Base-by-base conservation (phyloP, 2,329 filamentous ascomycete genomes). In the Hypoxylon sp. region DNA sequence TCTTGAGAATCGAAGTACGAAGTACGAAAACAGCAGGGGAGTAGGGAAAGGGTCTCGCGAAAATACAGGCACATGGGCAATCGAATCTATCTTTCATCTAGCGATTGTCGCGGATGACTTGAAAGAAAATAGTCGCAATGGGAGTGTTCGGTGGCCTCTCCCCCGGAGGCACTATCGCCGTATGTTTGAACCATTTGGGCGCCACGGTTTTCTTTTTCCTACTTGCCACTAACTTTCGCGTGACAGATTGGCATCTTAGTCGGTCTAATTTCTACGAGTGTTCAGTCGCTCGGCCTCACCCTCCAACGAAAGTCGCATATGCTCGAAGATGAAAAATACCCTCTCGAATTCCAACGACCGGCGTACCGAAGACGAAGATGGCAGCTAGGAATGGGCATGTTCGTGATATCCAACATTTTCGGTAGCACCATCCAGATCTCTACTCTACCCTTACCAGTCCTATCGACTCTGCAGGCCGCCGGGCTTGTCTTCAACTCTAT, bases 401-500 rank as follows among this genome's bases (percentile, higher is more conserved):
- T 99, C 73, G 86, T 99, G 61, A 79, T 96, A 61, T 90, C 94
- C 57, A 99, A 99, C 70, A 81, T 99, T 47, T 80, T 97, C 46
- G 94, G 94, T 52, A 97, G 92, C 74, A 93, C 91, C 26, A 94
- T 99, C 51, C 94, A 99, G 74, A 97, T 99, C 69, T 97, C 94
- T 20, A 97, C 93, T 1, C 79, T 99, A 32, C 94, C 94, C 11
- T 79, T 99, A 15, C 94, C 94, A 13, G 91, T 99, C 4, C 82
- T 99, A 23, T 97, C 93, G 48, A 97, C 94, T 1, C 78, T 99
- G 26, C 94, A 99, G 75, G 93, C 93, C 12, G 96, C 93, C 3
- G 94, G 94, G 32, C 81, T 99, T 46, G 94, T 99, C 56, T 99
- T 99, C 80, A 99, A 99, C 77, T 96, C 93, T 49, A 91, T 97